Percentiles rank a stretch among this genome's conserved stretches.
Conservation (phyloP, 1,139 yeast species). For the Kluyveromyces marxianus region DNA sequence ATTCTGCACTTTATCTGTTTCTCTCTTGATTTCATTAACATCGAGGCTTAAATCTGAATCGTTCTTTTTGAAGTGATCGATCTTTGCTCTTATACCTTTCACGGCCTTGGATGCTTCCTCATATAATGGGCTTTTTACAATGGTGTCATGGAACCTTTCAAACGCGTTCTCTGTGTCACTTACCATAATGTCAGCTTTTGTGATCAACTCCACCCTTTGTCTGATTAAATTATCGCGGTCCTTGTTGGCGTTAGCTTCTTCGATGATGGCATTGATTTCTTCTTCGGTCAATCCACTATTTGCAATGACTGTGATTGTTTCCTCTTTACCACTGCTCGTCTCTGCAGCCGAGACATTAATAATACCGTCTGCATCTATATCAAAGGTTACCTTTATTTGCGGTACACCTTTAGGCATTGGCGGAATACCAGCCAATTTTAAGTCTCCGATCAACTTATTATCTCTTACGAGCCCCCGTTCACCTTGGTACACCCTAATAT, state of each 20-base stretch:
- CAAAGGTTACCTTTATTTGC: constrained; percentile 65
- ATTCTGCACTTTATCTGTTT: constrained; percentile 45
- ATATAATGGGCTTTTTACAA: constrained; percentile 36
- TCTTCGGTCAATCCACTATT: constrained; percentile 60
- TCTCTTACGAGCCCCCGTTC: constrained; percentile 69
- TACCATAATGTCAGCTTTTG: constrained; percentile 48
- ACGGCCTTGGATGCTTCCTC: constrained; percentile 25
- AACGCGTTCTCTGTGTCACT: constrained; percentile 50
- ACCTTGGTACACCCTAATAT: constrained; percentile 71
- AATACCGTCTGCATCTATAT: constrained; percentile 78
- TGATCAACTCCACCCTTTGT: constrained; percentile 29
- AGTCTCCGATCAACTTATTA: constrained; percentile 66
- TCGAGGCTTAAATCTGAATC: constrained; percentile 32
- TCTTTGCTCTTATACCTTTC: constrained; percentile 20
- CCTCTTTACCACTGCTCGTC: constrained; percentile 45
- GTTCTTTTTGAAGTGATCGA: constrained; percentile 37
- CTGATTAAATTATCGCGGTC: constrained; percentile 29
- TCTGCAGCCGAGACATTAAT: constrained; percentile 68
- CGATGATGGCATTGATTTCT: constrained; percentile 50
- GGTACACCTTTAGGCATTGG: constrained; percentile 71
- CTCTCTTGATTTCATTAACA: constrained; percentile 33
- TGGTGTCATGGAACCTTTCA: constrained; percentile 35
- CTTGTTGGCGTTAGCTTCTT: constrained; percentile 36
- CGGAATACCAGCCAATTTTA: constrained; percentile 60
- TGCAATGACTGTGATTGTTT: constrained; percentile 63